Base-by-base conservation (phyloP, 2,329 filamentous ascomycete genomes). In the Fonsecaea multimorphosa region DNA sequence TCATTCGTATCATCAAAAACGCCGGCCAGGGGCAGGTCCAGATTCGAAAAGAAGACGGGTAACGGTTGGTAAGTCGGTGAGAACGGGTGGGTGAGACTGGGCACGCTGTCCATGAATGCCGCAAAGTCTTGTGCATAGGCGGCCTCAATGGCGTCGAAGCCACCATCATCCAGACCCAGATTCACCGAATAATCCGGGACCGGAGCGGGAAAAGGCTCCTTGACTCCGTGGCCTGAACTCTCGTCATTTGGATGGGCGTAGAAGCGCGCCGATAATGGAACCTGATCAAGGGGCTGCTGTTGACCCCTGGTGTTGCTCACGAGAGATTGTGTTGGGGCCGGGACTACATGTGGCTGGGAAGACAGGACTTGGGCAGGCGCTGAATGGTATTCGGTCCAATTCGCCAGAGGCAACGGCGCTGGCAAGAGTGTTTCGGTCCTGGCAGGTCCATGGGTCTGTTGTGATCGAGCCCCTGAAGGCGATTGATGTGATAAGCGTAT, bases 11-110 rank as follows among this genome's bases (percentile, higher is more conserved):
- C 19, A 22, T 27, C 22, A 14, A 22, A 27, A 49, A 46, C 31
- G 3, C 76, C 74, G 22, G 72, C 69, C 24, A 69, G 65, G 57
- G 76, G 76, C 2, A 63, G 66, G 49, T 76, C 72, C 12, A 75
- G 76, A 19, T 78, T 76, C 9, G 76, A 74, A 5, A 76, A 78
- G 63, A 78, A 78, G 68, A 78, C 77, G 0, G 77, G 77, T 68
- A 79, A 76, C 2, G 77, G 77, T 51, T 79, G 77, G 61, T 79
- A 77, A 4, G 76, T 72, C 11, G 51, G 38, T 19, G 49, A 61
- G 29, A 61, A 61, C 2, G 58, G 32, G 19, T 61, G 38, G 3
- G 58, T 36, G 16, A 55, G 32, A 24, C 46, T 55, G 12, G 58
- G 58, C 8, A 61, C 58, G 12, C 46, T 55, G 51, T 61, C 58